Evolutionary conservation across 495 filamentous ascomycete species (phyloP), one percentile per base, ranked within the genome.

Genomic region (Aspergillus nidulans): DNA sequence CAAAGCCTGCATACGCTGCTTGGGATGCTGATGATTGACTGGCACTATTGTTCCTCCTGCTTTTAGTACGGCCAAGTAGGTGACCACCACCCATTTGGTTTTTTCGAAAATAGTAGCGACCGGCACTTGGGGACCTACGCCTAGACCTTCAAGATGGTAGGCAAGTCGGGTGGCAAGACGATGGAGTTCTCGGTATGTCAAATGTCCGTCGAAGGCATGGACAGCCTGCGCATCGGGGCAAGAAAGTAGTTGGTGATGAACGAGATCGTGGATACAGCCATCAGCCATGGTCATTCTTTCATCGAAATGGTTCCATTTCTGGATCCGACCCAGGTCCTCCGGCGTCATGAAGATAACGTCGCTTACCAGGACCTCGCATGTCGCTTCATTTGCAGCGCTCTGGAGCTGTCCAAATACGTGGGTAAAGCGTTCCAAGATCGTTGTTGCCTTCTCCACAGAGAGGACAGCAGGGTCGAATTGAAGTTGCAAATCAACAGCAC

Each of bases 161-260:
- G 52, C 43, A 7, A 55, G 43, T 13, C 25, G 30, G 0, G 52
- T 9, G 6, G 52, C 32, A 4, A 48, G n/a, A 9, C 30, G 7
- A 26, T 55, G 28, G 6, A 55, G 25, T 16, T 48, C 52, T 8
- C n/a, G 43, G 18, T 75, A 76, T 2, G 65, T 70, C 25, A 71
- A 60, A 3, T 59, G 42, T 1, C 65, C 70, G 56, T 77, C 77
- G 19, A 46, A 55, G 5, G 43, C 23, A 32, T 34, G 47, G 23
- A 55, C 52, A 6, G 52, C 52, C 13, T 39, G 52, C 4, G 32
- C 30, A 15, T 55, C 44, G 1, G 52, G 52, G 1, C 34, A 34
- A 30, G 52, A 48, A 1, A 48, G 12, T 1, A 28, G 43, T 30
- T 55, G 52, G 9, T 55, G 52, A 8, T 40, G 18, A 16, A 55